Base-by-base conservation (phyloP, 2,329 filamentous ascomycete species). In the Fusarium papillatum region DNA sequence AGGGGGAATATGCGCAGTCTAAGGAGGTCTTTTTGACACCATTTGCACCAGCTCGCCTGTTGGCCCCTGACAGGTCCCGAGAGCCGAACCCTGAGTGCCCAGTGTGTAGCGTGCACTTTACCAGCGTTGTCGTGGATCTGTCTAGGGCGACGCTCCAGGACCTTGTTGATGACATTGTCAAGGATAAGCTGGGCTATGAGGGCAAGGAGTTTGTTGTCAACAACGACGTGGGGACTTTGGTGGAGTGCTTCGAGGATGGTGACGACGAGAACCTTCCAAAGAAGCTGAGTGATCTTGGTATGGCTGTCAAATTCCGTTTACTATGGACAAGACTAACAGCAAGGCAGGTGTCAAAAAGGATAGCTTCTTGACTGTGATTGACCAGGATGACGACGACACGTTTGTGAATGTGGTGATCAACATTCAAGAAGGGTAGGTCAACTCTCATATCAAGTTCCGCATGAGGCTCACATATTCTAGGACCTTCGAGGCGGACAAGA, bases 1-100 rank as follows among this genome's bases (percentile, higher is more conserved):
- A 89, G 80, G 90, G 92, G 24, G 91, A 96, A 61, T 93, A 93
- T 70, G 85, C 88, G 39, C 90, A 92, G 78, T 92, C 93, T 0
- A 96, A 93, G 82, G 96, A 97, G 89, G 89, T 98, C 16, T 98
- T 98, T 83, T 87, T 98, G 60, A 95, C 95, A 67, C 92, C 93
- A 2, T 92, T 92, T 80, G 89, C 87, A 1, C 81, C 86, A 4
- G 89, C 90, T 66, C 86, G 91, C 75, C 84, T 93, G 29, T 84
- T 93, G n/a, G 90, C 89, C 4, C 87, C 90, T 0, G 90, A 92
- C 75, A 86, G 85, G 65, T 86, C 87, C 29, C 86, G 90, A 43
- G 80, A 88, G 24, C 96, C 97, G 1, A 97, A 97, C 76, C 93
- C 93, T 0, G 89, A 94, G 11, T 99, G 97, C 78, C 92, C 94